phyloP scores from a whole-genome alignment of 2,329 filamentous ascomycete genomes.

The Malbranchea zuffiana region DNA sequence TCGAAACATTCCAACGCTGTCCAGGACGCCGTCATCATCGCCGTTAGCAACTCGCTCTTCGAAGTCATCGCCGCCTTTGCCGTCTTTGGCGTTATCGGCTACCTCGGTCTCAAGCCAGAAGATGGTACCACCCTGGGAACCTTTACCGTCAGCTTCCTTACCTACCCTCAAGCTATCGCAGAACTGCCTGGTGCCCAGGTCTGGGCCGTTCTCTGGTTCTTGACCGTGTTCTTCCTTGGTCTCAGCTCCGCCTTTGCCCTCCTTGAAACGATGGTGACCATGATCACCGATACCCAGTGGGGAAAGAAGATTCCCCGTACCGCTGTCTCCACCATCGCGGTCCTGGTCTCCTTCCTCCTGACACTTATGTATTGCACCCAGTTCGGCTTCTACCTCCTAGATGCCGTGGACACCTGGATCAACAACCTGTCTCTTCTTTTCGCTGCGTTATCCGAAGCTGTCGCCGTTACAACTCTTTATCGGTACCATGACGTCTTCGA shows the following conservation, averaged over 20 bases:
- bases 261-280: slow-evolving; percentile 43
- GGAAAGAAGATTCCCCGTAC: slow-evolving; percentile 36
- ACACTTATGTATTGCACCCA: slow-evolving; percentile 47
- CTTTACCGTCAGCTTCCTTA: slow-evolving; percentile 46
- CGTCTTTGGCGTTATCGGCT: slow-evolving; percentile 44
- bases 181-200: slow-evolving; percentile 46
- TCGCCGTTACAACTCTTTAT: slow-evolving; percentile 43
- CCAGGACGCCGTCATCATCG: slow-evolving; percentile 45
- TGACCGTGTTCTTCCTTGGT: slow-evolving; percentile 45
- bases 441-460: slow-evolving; percentile 44
- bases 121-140: slow-evolving; percentile 30
- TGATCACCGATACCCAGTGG: slow-evolving; percentile 37
- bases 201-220: slow-evolving; percentile 45
- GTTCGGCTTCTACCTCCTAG: slow-evolving; percentile 44
- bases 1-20: slow-evolving; percentile 44
- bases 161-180: slow-evolving; percentile 42
- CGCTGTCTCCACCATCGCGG: slow-evolving; percentile 15
- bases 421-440: slow-evolving; percentile 47
- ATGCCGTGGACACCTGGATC: slow-evolving; percentile 44
- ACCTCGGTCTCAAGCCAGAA: slow-evolving; percentile 26
- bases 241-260: slow-evolving; percentile 47
- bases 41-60: slow-evolving; percentile 42
- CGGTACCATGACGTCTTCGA: slow-evolving; percentile 42
- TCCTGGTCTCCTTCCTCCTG: slow-evolving; percentile 23
- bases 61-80: slow-evolving; percentile 39